Base-by-base conservation (phyloP, 805 yeast genomes). In the Tetrapisispora iriomotensis region DNA sequence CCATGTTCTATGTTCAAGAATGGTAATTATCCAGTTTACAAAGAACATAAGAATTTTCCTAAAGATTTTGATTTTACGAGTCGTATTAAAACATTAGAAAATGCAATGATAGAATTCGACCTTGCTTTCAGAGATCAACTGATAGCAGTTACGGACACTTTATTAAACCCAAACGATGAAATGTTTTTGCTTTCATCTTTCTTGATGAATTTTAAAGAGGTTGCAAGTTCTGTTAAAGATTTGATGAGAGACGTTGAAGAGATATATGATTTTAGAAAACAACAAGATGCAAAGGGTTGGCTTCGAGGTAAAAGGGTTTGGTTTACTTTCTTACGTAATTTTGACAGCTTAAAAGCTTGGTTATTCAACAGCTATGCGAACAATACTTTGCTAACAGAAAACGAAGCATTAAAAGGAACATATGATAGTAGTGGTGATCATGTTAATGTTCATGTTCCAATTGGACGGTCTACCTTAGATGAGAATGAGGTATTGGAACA, bases 171-270 rank as follows among this genome's bases (percentile, higher is more conserved):
- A 9, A 62, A 68, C 37, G 76, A 71, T 42, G 74, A 72, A 45
- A 63, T 69, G 58, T 72, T 72, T 44, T 46, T 72, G 13, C 40
- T 72, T 3, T 70, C 77, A 1, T 70, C 75, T 0, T 72, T 72
- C 48, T 40, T 72, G 19, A 61, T 72, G 56, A 72, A 72, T 46
- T 56, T 69, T 33, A 64, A 70, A 44, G 68, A 68, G 43, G 53
- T 60, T 19, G 55, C 68, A 0, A 54, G 59, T 30, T 43, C 58
- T 1, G 50, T 64, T 3, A 49, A 62, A 6, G 45, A 48, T 8
- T 43, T 70, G 22, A 49, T 67, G 43, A 57, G 54, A 9, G 60
- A 58, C 25, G 42, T 61, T 0, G 49, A 62, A 8, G 44, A 40
- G 5, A 49, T 71, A 6, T 47, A 61, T 31, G 46, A 51, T 15